Percentiles rank a stretch among this genome's conserved stretches.
Conservation (phyloP, 1,284 basidiomycete genomes). For the Trichosporon sp. region DNA sequence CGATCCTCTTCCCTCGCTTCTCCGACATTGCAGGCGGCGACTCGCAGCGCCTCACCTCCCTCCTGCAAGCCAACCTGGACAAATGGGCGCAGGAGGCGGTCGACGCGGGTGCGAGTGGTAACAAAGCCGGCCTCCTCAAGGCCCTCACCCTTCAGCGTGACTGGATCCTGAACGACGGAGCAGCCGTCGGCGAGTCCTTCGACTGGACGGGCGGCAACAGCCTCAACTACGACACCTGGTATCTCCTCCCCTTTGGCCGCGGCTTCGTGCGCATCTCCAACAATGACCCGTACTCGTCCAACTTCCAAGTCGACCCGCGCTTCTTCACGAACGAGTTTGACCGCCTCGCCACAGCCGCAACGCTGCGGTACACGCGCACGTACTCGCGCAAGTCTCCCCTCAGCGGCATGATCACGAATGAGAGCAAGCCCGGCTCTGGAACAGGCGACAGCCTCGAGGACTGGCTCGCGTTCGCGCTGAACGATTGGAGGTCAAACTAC, state of each 20-base stretch:
- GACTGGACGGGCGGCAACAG: slow-evolving; percentile 32
- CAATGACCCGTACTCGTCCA: slow-evolving; percentile 30
- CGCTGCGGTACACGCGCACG: slow-evolving; percentile 22
- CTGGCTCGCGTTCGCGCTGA: slow-evolving; percentile 45
- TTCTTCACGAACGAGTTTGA: slow-evolving; percentile 44
- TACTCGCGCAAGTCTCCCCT: slow-evolving; percentile 19
- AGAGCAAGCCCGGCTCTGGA: slow-evolving; percentile 39
- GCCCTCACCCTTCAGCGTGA: slow-evolving; percentile 41
- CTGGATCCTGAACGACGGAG: slow-evolving; percentile 40
- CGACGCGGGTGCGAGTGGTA: slow-evolving; percentile 29
- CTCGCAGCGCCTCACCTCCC: slow-evolving; percentile 12
- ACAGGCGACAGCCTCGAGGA: slow-evolving; percentile 29
- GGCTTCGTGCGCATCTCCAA: slow-evolving; percentile 38
- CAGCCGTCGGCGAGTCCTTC: slow-evolving; percentile 36
- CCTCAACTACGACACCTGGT: slow-evolving; percentile 39
- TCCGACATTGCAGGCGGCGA: slow-evolving; percentile 30
- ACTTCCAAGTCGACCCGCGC: slow-evolving; percentile 37
- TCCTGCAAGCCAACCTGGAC: slow-evolving; percentile 32
- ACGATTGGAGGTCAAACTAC: slow-evolving; percentile 34
- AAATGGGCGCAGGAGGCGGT: slow-evolving; percentile 40
- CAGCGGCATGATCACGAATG: slow-evolving; percentile 26
- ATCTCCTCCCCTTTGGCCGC: slow-evolving; percentile 43
- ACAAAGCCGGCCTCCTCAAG: slow-evolving; percentile 27
- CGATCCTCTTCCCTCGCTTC: slow-evolving; percentile 34
- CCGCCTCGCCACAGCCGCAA: slow-evolving; percentile 22